phyloP scores from a whole-genome alignment of 805 yeast genomes.

The Torulaspora microellipsoides region DNA sequence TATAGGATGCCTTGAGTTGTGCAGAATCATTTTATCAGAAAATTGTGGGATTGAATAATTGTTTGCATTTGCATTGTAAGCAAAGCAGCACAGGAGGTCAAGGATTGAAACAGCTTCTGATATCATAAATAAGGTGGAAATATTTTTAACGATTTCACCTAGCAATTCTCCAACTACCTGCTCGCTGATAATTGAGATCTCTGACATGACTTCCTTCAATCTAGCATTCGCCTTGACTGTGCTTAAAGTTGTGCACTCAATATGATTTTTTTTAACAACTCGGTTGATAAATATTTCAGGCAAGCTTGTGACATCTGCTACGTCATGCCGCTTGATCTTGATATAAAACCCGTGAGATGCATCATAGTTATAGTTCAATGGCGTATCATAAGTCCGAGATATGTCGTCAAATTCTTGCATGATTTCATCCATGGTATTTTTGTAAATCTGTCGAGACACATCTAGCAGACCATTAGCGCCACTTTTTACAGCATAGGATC shows the following conservation, averaged over 20 bases:
- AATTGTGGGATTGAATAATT: conserved; percentile 38
- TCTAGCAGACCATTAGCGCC: conserved; percentile 45
- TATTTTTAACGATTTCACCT: conserved; percentile 22
- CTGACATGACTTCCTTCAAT: conserved; percentile 38
- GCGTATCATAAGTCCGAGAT: conserved; percentile 22
- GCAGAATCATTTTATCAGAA: conserved; percentile 30
- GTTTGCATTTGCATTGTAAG: conserved; percentile 24
- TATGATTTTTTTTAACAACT: conserved; percentile 26
- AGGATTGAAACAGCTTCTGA: conserved; percentile 42
- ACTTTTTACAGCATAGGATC: conserved; percentile 41
- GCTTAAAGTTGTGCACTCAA: conserved; percentile 41
- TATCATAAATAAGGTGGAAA: conserved; percentile 39
- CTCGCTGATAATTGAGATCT: conserved; percentile 42
- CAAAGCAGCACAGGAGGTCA: conserved; percentile 39
- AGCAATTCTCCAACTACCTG: conserved; percentile 35
- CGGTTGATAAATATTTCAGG: conserved; percentile 37
- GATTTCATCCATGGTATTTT: conserved; percentile 37
- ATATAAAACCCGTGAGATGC: conserved; percentile 38
- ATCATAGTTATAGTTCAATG: conserved; percentile 36
- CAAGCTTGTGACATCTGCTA: conserved; percentile 14
- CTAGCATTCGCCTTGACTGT: conserved; percentile 40
- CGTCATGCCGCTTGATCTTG: conserved; percentile 25
- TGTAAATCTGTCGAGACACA: conserved; percentile 41
- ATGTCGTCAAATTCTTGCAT: conserved; percentile 26
- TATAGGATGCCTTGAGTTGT: conserved; percentile 42